These are phyloP conservation scores for Apophysomyces sp. DNA, from an alignment of 371 early-diverging fungal species.

Conservation along the genomic window DNA sequence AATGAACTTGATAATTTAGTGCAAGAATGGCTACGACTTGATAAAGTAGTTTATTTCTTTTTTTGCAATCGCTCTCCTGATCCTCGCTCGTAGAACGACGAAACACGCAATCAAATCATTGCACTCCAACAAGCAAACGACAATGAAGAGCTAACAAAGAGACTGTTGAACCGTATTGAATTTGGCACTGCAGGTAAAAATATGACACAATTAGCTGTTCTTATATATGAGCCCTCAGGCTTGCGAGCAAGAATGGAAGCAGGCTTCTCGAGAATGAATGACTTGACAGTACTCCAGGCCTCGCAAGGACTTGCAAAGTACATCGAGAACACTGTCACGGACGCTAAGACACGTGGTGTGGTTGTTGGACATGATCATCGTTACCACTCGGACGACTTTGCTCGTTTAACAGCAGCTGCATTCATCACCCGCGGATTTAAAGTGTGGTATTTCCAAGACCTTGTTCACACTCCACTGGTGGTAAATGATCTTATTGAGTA, in stretches of 20 bases:
- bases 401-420: slow-evolving; percentile 82
- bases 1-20: slow-evolving; percentile 28
- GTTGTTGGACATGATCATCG: slow-evolving; percentile 98
- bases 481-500: slow-evolving; percentile 17
- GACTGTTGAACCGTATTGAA: slow-evolving; percentile 75
- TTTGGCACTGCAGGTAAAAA: slow-evolving; percentile 88
- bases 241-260: slow-evolving; percentile 93
- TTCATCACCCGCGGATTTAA: slow-evolving; percentile 81
- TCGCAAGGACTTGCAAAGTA: slow-evolving; percentile 74
- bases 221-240: slow-evolving; percentile 45
- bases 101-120: slow-evolving; percentile 24
- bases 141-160: slow-evolving; percentile 56
- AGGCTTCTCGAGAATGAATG: slow-evolving; percentile 95
- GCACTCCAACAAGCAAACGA: slow-evolving; percentile 53
- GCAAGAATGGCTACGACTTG: slow-evolving; percentile 72
- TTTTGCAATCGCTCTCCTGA: background rate
- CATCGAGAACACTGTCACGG: slow-evolving; percentile 50
- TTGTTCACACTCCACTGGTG: slow-evolving; percentile 91
- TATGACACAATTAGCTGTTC: background rate
- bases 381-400: slow-evolving; percentile 84
- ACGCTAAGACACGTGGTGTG: slow-evolving; percentile 69
- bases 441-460: slow-evolving; percentile 76
- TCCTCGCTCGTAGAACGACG: slow-evolving; percentile 1
- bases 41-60: slow-evolving; percentile 48
- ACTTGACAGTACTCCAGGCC: slow-evolving; percentile 89